phyloP scores from a whole-genome alignment of 23 red algal genomes.

The Gracilariopsis chorda region DNA sequence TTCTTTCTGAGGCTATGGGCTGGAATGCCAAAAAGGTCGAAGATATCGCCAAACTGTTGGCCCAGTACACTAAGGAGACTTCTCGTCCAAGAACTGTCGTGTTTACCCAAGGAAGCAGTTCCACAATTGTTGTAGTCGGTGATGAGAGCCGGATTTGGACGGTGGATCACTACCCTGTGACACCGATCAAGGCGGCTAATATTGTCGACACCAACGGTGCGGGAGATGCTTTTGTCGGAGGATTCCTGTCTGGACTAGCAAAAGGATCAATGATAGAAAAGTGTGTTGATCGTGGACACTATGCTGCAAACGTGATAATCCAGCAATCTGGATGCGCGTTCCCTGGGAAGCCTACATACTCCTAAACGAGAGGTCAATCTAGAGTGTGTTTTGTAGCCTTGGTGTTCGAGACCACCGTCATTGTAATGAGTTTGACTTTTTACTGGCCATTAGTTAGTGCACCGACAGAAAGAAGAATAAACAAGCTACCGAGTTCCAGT shows the following conservation, averaged over 20 bases:
- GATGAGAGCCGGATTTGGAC: constrained; percentile 78
- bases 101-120: constrained; percentile 84
- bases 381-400: too few species aligned
- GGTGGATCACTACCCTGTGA: constrained; percentile 66
- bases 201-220: constrained; percentile 99
- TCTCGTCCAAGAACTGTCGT: constrained; percentile 92
- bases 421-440: constrained; percentile 6
- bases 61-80: constrained; percentile 62
- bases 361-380: too few species aligned
- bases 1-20: constrained; percentile 81
- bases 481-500: constrained; percentile 20
- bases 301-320: constrained; percentile 93
- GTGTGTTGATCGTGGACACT: constrained; percentile 87
- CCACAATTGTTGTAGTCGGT: constrained; percentile 90
- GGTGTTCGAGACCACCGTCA: too few species aligned
- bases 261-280: constrained; percentile 45
- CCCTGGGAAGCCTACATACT: constrained; percentile 62
- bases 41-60: constrained; percentile 83
- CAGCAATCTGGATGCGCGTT: constrained; percentile 86
- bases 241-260: constrained; percentile 78
- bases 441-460: constrained; percentile 29
- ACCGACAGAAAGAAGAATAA: constrained; percentile 16
- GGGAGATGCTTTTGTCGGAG: constrained; percentile 98
- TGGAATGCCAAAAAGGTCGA: constrained; percentile 56
- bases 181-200: constrained; percentile 65